phyloP scores from a whole-genome alignment of 1,284 basidiomycete genomes.

The Singerocomus inundabilis region DNA sequence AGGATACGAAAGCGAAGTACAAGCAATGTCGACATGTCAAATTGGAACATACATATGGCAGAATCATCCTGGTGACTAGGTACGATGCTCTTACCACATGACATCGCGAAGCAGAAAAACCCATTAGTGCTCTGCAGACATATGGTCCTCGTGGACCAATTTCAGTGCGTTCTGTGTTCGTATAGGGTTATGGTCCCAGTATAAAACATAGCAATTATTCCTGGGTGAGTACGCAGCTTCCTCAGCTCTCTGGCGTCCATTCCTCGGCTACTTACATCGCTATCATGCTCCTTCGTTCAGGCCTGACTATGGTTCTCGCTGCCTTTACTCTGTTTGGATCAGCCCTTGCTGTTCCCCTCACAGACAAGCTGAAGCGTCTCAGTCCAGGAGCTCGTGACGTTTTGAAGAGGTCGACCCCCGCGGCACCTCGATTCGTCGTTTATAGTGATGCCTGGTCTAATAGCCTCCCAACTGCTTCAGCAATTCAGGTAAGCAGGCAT shows the following conservation, averaged over 20 bases:
- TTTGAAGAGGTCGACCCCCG: conserved; percentile 14
- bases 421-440: conserved; percentile 41
- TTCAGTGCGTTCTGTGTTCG: background rate
- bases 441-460: conserved; percentile 43
- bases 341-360: conserved; percentile 4
- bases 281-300: conserved; percentile 2
- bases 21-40: too few species aligned
- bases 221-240: background rate
- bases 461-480: conserved; percentile 28
- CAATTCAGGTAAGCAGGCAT: conserved; percentile 19
- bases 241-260: background rate
- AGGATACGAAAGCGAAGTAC: too few species aligned
- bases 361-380: conserved; percentile 8
- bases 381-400: conserved; percentile 10
- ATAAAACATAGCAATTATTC: background rate
- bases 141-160: background rate
- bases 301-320: background rate
- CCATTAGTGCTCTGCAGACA: too few species aligned
- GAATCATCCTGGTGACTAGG: background rate
- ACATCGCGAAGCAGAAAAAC: too few species aligned
- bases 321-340: background rate
- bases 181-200: background rate
- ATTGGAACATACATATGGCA: too few species aligned
- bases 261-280: background rate
- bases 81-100: too few species aligned